A percentile compares a stretch with the other conserved stretches of the same genome.
These are phyloP conservation scores for Pythium periplocum DNA, from an alignment of 352 stramenopile genomes.

Conservation along the genomic window DNA sequence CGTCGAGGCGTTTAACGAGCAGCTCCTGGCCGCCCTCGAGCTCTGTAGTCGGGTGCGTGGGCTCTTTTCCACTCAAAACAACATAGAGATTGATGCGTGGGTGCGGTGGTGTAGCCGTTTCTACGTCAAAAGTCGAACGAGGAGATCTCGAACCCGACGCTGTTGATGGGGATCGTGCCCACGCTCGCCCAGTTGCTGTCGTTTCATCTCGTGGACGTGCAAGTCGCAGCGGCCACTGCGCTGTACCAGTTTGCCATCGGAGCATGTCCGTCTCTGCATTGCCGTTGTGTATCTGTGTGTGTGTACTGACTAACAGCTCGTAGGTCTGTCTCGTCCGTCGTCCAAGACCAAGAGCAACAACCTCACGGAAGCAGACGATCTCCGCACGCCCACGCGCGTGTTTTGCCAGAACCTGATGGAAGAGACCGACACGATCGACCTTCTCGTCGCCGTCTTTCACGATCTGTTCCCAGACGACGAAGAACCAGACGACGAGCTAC, in stretches of 20 bases:
- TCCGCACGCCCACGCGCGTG: conserved; percentile 48
- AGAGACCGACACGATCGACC: conserved; percentile 51
- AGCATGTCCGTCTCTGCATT: conserved; percentile 31
- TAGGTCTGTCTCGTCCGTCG: conserved; percentile 32
- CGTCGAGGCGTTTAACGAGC: conserved; percentile 28
- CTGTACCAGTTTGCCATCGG: conserved; percentile 58
- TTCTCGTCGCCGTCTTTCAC: conserved; percentile 55
- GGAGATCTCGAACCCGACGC: conserved; percentile 53
- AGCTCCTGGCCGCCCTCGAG: conserved; percentile 33
- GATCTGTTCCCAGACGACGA: conserved; percentile 67
- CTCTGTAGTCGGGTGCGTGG: conserved; percentile 39
- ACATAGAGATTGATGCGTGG: conserved; percentile 1
- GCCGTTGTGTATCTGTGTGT: not conserved
- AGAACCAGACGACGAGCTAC: conserved; percentile 3
- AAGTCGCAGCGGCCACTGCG: conserved; percentile 52
- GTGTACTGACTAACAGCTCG: not conserved
- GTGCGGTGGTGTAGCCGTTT: conserved; percentile 40
- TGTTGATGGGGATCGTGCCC: conserved; percentile 41
- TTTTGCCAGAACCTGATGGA: conserved; percentile 69
- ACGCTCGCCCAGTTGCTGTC: conserved; percentile 56
- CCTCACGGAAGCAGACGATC: conserved; percentile 29
- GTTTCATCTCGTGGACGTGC: conserved; percentile 49
- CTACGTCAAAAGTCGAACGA: conserved; percentile 73
- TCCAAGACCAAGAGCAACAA: conserved; percentile 28
- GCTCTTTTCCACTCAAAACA: conserved; percentile 1